Evolutionary conservation across 192 early-diverging fungal genomes (phyloP), one percentile per base, ranked within the genome.

Genomic region (Entomortierella parvispora): DNA sequence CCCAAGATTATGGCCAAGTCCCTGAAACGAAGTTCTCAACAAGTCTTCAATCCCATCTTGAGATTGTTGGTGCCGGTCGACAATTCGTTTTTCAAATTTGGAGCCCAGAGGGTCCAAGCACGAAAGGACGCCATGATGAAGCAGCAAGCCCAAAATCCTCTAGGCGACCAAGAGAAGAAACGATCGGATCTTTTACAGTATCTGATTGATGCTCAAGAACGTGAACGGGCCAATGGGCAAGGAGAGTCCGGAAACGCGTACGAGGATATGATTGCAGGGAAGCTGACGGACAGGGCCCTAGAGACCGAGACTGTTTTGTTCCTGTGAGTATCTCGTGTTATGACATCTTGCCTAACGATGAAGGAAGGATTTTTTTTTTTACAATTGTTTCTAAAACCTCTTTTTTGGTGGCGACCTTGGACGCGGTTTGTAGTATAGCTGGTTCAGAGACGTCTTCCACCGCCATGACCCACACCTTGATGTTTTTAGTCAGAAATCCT

Each of bases 401-500:
- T n/a, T n/a, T n/a, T n/a, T n/a, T n/a, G n/a, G n/a, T n/a, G n/a
- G n/a, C n/a, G n/a, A n/a, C n/a, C n/a, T n/a, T n/a, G n/a, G n/a
- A n/a, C n/a, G n/a, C 22, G 26, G n/a, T 31, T 28, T 71, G 32
- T 55, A 77, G 80, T 9, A 61, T 79, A 26, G 81, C 81, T 14
- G 81, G 81, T 32, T 68, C 69, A 9, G 81, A 74, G 22, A 74
- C 81, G 10, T 61, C 66, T 4, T 68, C 65, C 10, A 69, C 67
- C 25, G 64, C 51, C 0, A 65, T 68, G 33, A 51, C 69, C 17
- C 58, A 69, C 32, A 57, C 60, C 18, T 31, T 82, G 18, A 74
- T 82, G 52, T 63, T 48, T 23, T 40, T 82, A 12, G 44, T 69
- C 29, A 56, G 65, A 15, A 53, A 82, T 46, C 74, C 81, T 8